These are phyloP conservation scores for Iberis pinnata DNA, from an alignment of 345 rosid genomes.

Conservation along the genomic window DNA sequence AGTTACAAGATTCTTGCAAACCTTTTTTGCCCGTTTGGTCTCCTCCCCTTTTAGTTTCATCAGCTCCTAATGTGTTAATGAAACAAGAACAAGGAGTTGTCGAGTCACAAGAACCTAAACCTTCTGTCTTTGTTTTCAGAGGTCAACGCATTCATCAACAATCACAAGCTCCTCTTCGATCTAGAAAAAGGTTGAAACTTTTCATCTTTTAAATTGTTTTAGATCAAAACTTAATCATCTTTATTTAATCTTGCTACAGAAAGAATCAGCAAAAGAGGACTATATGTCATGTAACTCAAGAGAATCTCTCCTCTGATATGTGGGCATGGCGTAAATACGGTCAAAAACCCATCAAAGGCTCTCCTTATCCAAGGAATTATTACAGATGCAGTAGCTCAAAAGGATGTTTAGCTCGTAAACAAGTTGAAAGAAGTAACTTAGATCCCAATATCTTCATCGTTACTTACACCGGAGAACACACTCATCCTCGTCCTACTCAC, in stretches of 20 bases:
- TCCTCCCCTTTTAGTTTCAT: neutral
- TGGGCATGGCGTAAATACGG: constrained; percentile 99
- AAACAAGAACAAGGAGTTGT: constrained; percentile 27
- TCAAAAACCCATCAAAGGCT: constrained; percentile 92
- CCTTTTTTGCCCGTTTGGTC: constrained; percentile 43
- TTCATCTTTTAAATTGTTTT: no score
- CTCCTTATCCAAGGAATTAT: constrained; percentile 87
- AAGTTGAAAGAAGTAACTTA: constrained; percentile 67
- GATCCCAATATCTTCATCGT: constrained; percentile 61
- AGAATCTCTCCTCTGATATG: constrained; percentile 64
- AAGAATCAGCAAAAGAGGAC: constrained; percentile 59
- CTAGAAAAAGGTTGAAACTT: constrained; percentile 43
- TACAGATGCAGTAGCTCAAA: constrained; percentile 84
- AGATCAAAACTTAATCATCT: neutral
- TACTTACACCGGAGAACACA: constrained; percentile 82
- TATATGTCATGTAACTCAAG: constrained; percentile 62
- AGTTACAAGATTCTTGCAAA: constrained; percentile 48
- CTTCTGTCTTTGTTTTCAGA: constrained; percentile 33
- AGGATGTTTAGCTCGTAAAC: constrained; percentile 80
- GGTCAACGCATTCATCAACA: constrained; percentile 30
- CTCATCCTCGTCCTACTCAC: constrained; percentile 81
- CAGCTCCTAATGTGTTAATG: constrained; percentile 13
- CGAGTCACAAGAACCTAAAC: constrained; percentile 9
- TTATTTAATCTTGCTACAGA: constrained; percentile 30
- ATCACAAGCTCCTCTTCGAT: constrained; percentile 36